Evolutionary conservation across 257 asterid genomes (phyloP).

Genomic region (Mentha longifolia): DNA sequence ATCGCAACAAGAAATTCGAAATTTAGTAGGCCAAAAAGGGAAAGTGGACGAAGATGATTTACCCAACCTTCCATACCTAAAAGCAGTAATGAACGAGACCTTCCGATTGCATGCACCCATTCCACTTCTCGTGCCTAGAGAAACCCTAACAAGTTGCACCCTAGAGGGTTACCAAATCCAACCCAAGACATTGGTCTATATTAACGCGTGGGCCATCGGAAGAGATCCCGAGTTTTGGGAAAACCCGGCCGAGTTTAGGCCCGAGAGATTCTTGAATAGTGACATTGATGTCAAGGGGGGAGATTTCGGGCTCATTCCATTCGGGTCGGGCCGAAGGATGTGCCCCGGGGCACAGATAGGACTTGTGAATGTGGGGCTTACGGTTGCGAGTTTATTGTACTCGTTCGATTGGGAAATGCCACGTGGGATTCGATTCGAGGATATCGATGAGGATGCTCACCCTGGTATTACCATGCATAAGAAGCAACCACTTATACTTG

Average conservation of each 20-base stretch:
- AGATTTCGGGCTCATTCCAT: constrained; percentile 20
- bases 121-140: constrained; percentile 25
- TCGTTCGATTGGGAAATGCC: constrained; percentile 24
- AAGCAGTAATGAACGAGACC: neutral
- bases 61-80: no score
- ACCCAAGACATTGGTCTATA: constrained; percentile 15
- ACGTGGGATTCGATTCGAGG: neutral
- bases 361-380: constrained; percentile 7
- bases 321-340: constrained; percentile 26
- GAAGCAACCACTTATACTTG: constrained; percentile 8
- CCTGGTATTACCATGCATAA: constrained; percentile 15
- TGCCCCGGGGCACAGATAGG: constrained; percentile 22
- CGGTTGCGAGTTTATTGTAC: constrained; percentile 17
- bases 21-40: neutral
- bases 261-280: constrained; percentile 4
- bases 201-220: neutral
- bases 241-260: no score
- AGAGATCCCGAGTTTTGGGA: no score
- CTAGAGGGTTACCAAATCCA: constrained; percentile 19
- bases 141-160: neutral
- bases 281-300: neutral
- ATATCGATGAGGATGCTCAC: neutral
- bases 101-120: constrained; percentile 24
- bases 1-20: constrained; percentile 10
- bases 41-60: neutral